Conservation (phyloP, 164 flowering plant species). For the Stephania yunnanensis region DNA sequence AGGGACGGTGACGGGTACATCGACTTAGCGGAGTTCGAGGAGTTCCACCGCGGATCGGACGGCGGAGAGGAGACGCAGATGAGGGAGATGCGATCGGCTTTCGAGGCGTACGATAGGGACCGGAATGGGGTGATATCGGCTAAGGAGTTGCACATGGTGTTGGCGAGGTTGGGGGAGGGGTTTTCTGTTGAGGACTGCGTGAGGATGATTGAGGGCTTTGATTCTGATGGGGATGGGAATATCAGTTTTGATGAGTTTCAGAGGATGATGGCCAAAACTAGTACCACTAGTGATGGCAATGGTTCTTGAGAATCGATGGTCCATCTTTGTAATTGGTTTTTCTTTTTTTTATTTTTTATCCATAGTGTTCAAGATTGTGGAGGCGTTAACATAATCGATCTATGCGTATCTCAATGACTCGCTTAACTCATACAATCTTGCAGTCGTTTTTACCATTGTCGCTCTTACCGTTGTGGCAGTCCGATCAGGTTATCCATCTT, state of each 20-base stretch:
- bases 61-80: background rate
- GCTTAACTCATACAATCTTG: too few relatives aligned
- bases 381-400: too few relatives aligned
- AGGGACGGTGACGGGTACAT: background rate
- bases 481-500: too few relatives aligned
- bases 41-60: background rate
- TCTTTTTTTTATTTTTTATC: too few relatives aligned
- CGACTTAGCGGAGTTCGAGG: background rate
- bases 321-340: too few relatives aligned
- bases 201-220: background rate
- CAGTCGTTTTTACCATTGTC: too few relatives aligned
- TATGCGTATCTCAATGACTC: too few relatives aligned
- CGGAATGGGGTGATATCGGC: background rate
- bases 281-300: too few relatives aligned
- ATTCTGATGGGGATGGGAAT: conserved; percentile 4
- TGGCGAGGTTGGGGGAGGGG: background rate
- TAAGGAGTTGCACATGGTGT: background rate
- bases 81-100: background rate
- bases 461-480: too few relatives aligned
- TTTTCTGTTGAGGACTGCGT: background rate
- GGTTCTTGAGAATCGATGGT: too few relatives aligned
- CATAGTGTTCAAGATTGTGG: too few relatives aligned
- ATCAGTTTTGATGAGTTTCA: background rate
- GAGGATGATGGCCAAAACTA: background rate
- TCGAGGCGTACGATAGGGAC: background rate